phyloP scores from a whole-genome alignment of 2,329 filamentous ascomycete genomes.

The Claviceps cyperi region DNA sequence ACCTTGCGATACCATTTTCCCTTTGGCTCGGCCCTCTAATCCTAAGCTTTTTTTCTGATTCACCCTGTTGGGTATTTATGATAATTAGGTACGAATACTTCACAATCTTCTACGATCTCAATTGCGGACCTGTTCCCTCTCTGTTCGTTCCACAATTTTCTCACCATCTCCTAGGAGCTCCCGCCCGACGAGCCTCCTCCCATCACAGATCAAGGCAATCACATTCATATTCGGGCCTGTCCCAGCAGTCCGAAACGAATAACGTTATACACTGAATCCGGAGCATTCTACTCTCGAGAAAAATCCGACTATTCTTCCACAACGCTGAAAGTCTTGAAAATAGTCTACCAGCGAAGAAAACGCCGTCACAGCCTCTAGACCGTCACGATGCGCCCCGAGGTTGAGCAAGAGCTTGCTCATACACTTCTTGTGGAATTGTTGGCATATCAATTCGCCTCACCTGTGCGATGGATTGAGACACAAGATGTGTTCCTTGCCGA shows the following conservation, averaged over 20 bases:
- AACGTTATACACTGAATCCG: neutral
- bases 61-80: conserved; percentile 8
- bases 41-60: neutral
- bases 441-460: conserved; percentile 97
- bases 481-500: conserved; percentile 98
- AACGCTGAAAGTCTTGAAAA: neutral
- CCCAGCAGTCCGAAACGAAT: neutral
- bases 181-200: conserved; percentile 1
- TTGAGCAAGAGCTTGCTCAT: conserved; percentile 98
- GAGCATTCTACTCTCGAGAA: neutral
- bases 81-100: conserved; percentile 13
- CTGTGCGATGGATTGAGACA: conserved; percentile 98
- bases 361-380: conserved; percentile 2
- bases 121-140: conserved; percentile 6
- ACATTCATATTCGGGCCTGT: neutral
- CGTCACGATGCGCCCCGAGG: conserved; percentile 80
- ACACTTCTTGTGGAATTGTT: conserved; percentile 96
- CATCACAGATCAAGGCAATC: conserved; percentile 2
- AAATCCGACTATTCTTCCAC: neutral
- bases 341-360: neutral
- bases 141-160: conserved; percentile 5
- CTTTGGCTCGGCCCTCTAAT: neutral
- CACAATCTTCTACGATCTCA: conserved; percentile 9
- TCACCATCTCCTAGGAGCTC: conserved; percentile 10
- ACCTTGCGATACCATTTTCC: neutral